Evolutionary conservation across 1,284 basidiomycete species (phyloP), one percentile per base, ranked within the genome.

Genomic region (Meripilus lineatus): DNA sequence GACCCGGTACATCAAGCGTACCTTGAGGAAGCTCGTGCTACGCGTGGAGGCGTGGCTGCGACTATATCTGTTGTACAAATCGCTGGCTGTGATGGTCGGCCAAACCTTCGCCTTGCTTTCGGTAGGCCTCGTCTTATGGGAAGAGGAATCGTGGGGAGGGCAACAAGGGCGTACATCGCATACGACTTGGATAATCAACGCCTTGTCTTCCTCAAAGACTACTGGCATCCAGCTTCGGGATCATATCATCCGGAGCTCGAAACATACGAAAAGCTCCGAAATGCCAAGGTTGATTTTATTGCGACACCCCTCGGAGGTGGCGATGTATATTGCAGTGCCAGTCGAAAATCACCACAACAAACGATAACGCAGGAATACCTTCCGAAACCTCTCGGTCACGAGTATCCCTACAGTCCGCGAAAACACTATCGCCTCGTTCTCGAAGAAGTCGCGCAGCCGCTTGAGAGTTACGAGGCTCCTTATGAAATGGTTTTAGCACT

Each of bases 381-480:
- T 30, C n/a, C 28, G 28, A 30, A 30, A n/a, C n/a, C 8, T n/a
- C 28, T 30, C 28, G 28, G 10, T 30, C 28, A 10, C 28, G 14
- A n/a, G 10, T 14, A 38, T 38, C 37, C 14, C 11, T n/a, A 30
- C 28, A 21, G 14, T 8, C 10, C 13, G n/a, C 26, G 26, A 17
- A 33, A 33, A 14, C 42, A 43, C 23, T 23, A 21, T 37, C 42
- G 42, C 15, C 17, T 43, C n/a, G 33, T 43, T 7, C 4, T 37
- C 5, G 18, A 37, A 14, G 20, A 43, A 24, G 18, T 43, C 22
- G 42, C 5, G 13, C 32, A 15, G 6, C 42, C 17, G 13, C 15
- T 43, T 21, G 32, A 25, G 14, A 23, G 24, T 6, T 43, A 43
- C 37, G 21, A 17, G 17, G 10, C 5, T 24, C 24, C 37, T 5